Evolutionary conservation across 2,329 filamentous ascomycete genomes (phyloP).

Genomic region (Stemphylium lycopersici): DNA sequence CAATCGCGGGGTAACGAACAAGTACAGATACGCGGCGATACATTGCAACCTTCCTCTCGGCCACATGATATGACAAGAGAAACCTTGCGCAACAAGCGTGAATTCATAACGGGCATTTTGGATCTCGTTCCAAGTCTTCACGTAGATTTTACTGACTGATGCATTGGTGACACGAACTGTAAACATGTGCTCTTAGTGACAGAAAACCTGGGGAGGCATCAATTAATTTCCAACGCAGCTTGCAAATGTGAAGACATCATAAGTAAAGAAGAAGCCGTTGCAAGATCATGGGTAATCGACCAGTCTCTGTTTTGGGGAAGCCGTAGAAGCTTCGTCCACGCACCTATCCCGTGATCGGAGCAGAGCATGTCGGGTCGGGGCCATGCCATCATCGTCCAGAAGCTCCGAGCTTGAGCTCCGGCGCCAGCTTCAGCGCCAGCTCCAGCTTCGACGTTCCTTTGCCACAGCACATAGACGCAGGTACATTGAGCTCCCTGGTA

Average conservation of each 20-base stretch:
- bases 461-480: conserved; percentile 30
- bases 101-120: background rate
- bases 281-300: background rate
- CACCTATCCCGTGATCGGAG: conserved; percentile 11
- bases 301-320: background rate
- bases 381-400: conserved; percentile 12
- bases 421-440: too few species aligned
- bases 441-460: conserved; percentile 5
- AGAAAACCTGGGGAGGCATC: too few species aligned
- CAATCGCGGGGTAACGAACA: conserved; percentile 18
- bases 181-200: too few species aligned
- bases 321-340: background rate
- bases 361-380: conserved; percentile 8
- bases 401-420: conserved; percentile 16
- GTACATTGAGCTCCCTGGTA: conserved; percentile 28
- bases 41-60: background rate
- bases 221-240: too few species aligned
- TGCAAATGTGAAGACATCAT: too few species aligned
- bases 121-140: background rate
- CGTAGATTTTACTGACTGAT: background rate
- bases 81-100: background rate
- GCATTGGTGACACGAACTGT: background rate
- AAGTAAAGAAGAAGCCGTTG: too few species aligned
- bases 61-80: background rate
- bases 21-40: background rate